Conservation (phyloP, 129 eudicot species). For the Mikania micrantha region DNA sequence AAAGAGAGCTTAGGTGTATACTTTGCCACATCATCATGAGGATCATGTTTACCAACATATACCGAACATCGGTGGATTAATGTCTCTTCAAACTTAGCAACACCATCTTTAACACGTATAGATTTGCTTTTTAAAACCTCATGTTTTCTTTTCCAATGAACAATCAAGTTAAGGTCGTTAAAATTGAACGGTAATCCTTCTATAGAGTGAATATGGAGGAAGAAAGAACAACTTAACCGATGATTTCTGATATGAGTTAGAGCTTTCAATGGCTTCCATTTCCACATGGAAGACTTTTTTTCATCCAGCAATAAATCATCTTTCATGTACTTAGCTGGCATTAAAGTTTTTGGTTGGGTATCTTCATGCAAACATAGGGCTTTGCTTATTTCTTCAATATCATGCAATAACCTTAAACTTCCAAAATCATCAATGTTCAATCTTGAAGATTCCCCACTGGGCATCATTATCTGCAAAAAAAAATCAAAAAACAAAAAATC, state of each 20-base stretch:
- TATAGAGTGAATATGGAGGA: constrained; percentile 53
- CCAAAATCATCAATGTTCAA: constrained; percentile 28
- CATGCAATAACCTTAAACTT: constrained; percentile 49
- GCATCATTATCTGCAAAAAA: constrained; percentile 39
- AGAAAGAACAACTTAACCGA: constrained; percentile 41
- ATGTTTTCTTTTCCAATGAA: constrained; percentile 56
- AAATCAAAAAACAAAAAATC: too few relatives aligned
- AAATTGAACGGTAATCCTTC: constrained; percentile 49
- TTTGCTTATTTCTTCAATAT: constrained; percentile 61
- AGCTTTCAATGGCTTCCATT: constrained; percentile 68
- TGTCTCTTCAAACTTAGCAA: constrained; percentile 58
- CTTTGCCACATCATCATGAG: constrained; percentile 40
- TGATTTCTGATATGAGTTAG: constrained; percentile 47
- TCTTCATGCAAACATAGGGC: constrained; percentile 52
- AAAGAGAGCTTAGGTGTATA: constrained; percentile 58
- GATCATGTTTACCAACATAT: constrained; percentile 39
- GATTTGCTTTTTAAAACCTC: constrained; percentile 36
- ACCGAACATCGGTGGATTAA: constrained; percentile 48
- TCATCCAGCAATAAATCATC: constrained; percentile 26
- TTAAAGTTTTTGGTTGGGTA: constrained; percentile 21
- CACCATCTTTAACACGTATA: constrained; percentile 37
- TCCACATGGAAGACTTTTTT: constrained; percentile 55
- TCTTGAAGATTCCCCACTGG: constrained; percentile 29
- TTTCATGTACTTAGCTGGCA: constrained; percentile 7
- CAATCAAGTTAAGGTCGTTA: constrained; percentile 37